Evolutionary conservation across 371 early-diverging fungal genomes (phyloP), one percentile per base, ranked within the genome.

Genomic region (Mucor irregularis): DNA sequence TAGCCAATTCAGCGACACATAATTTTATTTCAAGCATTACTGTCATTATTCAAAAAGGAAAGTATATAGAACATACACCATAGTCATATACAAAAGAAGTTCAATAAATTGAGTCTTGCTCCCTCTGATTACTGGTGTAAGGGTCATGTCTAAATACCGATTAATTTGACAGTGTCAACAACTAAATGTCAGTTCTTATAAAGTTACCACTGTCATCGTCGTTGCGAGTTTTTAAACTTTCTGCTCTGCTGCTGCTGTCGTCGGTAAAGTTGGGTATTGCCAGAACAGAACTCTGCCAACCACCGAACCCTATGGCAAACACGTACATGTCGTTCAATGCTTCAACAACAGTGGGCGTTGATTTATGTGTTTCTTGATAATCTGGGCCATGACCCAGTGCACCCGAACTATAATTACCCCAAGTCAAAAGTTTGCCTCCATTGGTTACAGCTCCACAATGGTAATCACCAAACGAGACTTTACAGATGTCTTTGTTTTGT

Each of bases 381-480:
- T 44, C 37, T 5, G 13, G 1, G 4, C 77, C 77, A 33, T 69
- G 73, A 11, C 78, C 78, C 16, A 78, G 53, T 8, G 78, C 78
- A 33, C 74, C 74, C 30, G 58, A 29, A 34, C 68, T 69, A 42
- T 61, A 64, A 0, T 24, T 47, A 14, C 78, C 78, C 78, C 78
- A 78, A 5, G 78, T 74, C 22, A 73, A 48, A 26, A 78, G 17
- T 11, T 60, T 28, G 9, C 78, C 78, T 37, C 66, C 29, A 39
- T 59, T 74, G 10, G 78, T 78, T 31, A 78, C 26, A 21, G 78
- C 78, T 26, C 78, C 78, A 26, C 44, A 55, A 48, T 78, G 78
- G 40, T 77, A 73, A 42, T 66, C 66, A 35, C 66, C 66, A 66
- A 66, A 66, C 2, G 66, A 61, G 0, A 66, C 58, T 53, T 61